Percentiles rank a stretch among this genome's conserved stretches.
Evolutionary conservation across 176 grass and related monocot species (phyloP).

Genomic region (Oryza glaberrima): DNA sequence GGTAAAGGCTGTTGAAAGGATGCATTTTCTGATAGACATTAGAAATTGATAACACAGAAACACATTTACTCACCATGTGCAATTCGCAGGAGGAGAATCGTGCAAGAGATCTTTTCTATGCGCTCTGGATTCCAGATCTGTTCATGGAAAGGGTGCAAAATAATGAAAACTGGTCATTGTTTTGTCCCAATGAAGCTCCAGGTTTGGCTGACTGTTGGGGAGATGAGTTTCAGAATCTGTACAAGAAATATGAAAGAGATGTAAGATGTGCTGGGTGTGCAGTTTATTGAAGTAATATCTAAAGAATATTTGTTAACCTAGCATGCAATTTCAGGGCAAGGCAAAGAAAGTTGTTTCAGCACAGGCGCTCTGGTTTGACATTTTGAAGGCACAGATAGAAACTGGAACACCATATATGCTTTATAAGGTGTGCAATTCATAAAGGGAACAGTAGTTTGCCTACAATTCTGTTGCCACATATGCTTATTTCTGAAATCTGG

Average conservation of each 20-base stretch:
- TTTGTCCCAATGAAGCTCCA: constrained; percentile 94
- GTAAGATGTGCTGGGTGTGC: constrained; percentile 44
- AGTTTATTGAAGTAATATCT: neutral
- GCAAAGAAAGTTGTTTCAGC: constrained; percentile 73
- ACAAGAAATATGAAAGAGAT: constrained; percentile 76
- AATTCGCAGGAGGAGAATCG: constrained; percentile 82
- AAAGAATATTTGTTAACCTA: neutral
- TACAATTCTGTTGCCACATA: neutral
- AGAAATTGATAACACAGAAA: neutral
- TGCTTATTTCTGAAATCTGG: constrained; percentile 9
- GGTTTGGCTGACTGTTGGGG: constrained; percentile 94
- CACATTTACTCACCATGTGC: neutral
- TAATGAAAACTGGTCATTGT: constrained; percentile 80
- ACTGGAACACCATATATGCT: constrained; percentile 91
- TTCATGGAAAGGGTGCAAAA: constrained; percentile 87
- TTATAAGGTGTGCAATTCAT: constrained; percentile 58
- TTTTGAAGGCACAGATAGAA: constrained; percentile 82
- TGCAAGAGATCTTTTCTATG: constrained; percentile 90
- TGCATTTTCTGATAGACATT: neutral
- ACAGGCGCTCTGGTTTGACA: constrained; percentile 79
- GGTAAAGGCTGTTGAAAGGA: constrained; percentile 54
- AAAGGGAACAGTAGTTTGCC: neutral
- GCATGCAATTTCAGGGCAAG: constrained; percentile 53
- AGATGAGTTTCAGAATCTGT: constrained; percentile 71
- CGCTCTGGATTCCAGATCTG: constrained; percentile 88